phyloP scores from a whole-genome alignment of 164 flowering plant species.

The Vitis rupestris region DNA sequence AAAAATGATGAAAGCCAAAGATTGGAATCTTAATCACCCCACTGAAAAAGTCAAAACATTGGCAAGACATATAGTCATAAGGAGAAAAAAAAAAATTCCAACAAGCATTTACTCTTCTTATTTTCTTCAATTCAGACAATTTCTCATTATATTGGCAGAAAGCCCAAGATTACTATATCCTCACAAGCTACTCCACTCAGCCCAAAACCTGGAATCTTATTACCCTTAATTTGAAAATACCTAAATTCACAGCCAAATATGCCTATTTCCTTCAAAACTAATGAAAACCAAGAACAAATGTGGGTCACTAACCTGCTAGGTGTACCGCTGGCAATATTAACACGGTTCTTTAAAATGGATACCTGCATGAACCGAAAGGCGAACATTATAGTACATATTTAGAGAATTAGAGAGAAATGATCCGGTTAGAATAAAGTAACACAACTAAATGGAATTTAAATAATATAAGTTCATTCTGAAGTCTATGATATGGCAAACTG shows the following conservation, averaged over 20 bases:
- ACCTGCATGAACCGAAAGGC: conserved; percentile 45
- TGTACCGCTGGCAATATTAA: conserved; percentile 88
- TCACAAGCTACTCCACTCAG: neutral
- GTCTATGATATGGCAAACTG: too few species aligned
- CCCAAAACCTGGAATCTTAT: neutral
- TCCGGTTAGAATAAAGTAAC: too few species aligned
- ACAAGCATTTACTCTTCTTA: too few species aligned
- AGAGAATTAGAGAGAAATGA: too few species aligned
- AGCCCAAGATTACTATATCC: neutral
- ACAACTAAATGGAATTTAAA: too few species aligned
- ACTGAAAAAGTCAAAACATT: too few species aligned
- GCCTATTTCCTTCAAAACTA: neutral
- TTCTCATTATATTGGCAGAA: neutral
- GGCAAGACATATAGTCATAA: too few species aligned
- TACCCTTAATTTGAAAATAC: neutral
- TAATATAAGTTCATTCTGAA: too few species aligned
- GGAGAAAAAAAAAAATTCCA: too few species aligned
- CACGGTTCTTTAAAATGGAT: conserved; percentile 63
- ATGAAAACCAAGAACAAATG: neutral
- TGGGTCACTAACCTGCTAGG: conserved; percentile 74
- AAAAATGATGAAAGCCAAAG: too few species aligned
- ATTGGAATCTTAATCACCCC: too few species aligned
- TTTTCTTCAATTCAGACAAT: too few species aligned
- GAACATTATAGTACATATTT: neutral
- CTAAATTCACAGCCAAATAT: neutral